These are phyloP conservation scores for Rhodotorula sp. DNA, from an alignment of 1,284 basidiomycete species.

Conservation along the genomic window DNA sequence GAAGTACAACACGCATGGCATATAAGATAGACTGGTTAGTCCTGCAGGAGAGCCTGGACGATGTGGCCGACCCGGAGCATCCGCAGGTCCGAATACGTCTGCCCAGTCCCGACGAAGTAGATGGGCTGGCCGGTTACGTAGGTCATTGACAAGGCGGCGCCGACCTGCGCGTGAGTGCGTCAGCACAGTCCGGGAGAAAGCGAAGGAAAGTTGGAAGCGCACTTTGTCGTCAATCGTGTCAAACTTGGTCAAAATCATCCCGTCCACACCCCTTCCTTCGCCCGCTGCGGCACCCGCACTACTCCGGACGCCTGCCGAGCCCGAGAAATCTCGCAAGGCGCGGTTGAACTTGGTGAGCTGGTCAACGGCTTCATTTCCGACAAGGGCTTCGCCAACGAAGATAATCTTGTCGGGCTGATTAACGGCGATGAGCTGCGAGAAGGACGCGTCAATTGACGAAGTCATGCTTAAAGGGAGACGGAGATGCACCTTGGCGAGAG, in stretches of 20 bases:
- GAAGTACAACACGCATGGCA: too few relatives aligned
- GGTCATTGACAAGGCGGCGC: constrained; percentile 93
- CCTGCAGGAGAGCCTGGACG: constrained; percentile 74
- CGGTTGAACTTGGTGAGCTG: constrained; percentile 92
- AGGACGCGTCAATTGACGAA: not conserved
- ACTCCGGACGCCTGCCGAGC: constrained; percentile 54
- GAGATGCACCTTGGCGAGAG: constrained; percentile 76
- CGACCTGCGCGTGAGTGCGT: constrained; percentile 61
- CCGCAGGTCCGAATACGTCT: constrained; percentile 92
- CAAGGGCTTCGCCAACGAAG: constrained; percentile 92
- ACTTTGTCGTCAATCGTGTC: constrained; percentile 94
- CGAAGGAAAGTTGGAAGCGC: constrained; percentile 9
- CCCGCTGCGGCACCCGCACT: constrained; percentile 48
- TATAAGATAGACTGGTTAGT: constrained; percentile 16
- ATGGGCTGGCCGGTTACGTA: constrained; percentile 96
- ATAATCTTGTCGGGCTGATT: constrained; percentile 94
- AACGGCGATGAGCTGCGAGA: constrained; percentile 70
- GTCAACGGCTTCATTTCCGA: constrained; percentile 95
- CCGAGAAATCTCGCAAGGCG: constrained; percentile 81
- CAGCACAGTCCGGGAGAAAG: too few relatives aligned
- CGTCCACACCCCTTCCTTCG: constrained; percentile 84
- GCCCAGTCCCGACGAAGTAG: constrained; percentile 88
- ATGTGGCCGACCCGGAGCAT: constrained; percentile 88
- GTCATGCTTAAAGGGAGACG: not conserved
- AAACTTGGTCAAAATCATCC: constrained; percentile 95